phyloP scores from a whole-genome alignment of 2,329 filamentous ascomycete species.

The Paraphoma sp. region DNA sequence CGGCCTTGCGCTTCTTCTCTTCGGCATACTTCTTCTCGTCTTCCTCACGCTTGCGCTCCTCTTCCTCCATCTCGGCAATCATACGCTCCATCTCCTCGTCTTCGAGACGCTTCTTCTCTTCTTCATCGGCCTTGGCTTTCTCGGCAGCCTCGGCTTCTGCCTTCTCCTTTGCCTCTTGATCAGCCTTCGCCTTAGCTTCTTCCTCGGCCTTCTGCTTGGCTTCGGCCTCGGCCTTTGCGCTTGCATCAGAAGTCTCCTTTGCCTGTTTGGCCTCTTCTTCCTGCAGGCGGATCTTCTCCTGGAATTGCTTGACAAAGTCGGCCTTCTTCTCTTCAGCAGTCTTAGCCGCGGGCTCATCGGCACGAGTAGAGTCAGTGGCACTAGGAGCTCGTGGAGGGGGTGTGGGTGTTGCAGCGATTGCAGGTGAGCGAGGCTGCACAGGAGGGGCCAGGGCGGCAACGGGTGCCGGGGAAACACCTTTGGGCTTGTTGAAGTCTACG shows the following conservation, averaged over 20 bases:
- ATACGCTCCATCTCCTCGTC: constrained; percentile 62
- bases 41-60: constrained; percentile 62
- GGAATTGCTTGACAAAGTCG: constrained; percentile 73
- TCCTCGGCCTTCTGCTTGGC: constrained; percentile 61
- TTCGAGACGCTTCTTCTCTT: constrained; percentile 44
- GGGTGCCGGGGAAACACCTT: constrained; percentile 49
- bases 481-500: constrained; percentile 65
- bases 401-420: constrained; percentile 71
- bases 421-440: constrained; percentile 63
- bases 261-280: constrained; percentile 66
- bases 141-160: constrained; percentile 43
- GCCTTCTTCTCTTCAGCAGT: constrained; percentile 74
- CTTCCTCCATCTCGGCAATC: constrained; percentile 67
- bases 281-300: constrained; percentile 55
- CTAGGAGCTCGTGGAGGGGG: constrained; percentile 76
- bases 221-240: constrained; percentile 52
- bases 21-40: constrained; percentile 74
- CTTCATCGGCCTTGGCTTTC: constrained; percentile 50
- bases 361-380: constrained; percentile 67
- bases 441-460: constrained; percentile 51
- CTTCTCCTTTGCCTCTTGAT: constrained; percentile 41
- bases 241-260: constrained; percentile 49
- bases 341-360: constrained; percentile 71
- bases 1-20: constrained; percentile 69
- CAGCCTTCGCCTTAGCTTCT: constrained; percentile 49